These are phyloP conservation scores for Prototheca wickerhamii DNA, from an alignment of 163 green algal genomes.

Conservation along the genomic window DNA sequence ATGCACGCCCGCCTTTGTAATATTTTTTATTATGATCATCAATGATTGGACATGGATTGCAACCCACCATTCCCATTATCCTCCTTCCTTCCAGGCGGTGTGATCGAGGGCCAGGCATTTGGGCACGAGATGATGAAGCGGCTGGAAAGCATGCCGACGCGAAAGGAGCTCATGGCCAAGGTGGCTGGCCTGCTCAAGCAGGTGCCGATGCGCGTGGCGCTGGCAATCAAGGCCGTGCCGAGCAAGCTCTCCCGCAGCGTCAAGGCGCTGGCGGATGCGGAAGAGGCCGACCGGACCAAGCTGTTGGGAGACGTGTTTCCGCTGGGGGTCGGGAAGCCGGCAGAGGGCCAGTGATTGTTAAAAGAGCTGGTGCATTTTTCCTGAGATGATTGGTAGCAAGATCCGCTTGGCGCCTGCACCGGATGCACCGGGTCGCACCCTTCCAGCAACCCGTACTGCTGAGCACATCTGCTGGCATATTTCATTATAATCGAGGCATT, in stretches of 20 bases:
- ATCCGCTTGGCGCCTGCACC: too few species aligned
- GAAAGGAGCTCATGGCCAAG: slow-evolving; percentile 71
- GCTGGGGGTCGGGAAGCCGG: too few species aligned
- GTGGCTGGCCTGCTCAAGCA: slow-evolving; percentile 76
- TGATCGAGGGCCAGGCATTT: slow-evolving; percentile 63
- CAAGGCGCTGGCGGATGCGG: slow-evolving; percentile 58
- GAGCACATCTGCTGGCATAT: too few species aligned
- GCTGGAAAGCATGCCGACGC: slow-evolving; percentile 81
- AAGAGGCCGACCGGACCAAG: slow-evolving; percentile 37
- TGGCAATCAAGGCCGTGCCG: slow-evolving; percentile 74
- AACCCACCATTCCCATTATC: not conserved
- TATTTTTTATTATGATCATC: too few species aligned
- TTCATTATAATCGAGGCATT: too few species aligned
- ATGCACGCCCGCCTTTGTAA: too few species aligned
- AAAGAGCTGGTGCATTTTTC: too few species aligned
- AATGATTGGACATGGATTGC: not conserved
- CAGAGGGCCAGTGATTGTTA: too few species aligned
- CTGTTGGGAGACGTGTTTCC: slow-evolving; percentile 34
- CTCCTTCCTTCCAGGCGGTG: slow-evolving; percentile 30
- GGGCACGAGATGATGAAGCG: slow-evolving; percentile 44
- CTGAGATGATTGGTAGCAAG: too few species aligned
- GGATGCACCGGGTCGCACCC: too few species aligned
- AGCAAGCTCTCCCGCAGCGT: slow-evolving; percentile 74
- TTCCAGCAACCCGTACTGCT: too few species aligned
- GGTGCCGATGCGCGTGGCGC: slow-evolving; percentile 72